phyloP scores from a whole-genome alignment of 2,329 filamentous ascomycete genomes.

The Cladorrhinum sp. region DNA sequence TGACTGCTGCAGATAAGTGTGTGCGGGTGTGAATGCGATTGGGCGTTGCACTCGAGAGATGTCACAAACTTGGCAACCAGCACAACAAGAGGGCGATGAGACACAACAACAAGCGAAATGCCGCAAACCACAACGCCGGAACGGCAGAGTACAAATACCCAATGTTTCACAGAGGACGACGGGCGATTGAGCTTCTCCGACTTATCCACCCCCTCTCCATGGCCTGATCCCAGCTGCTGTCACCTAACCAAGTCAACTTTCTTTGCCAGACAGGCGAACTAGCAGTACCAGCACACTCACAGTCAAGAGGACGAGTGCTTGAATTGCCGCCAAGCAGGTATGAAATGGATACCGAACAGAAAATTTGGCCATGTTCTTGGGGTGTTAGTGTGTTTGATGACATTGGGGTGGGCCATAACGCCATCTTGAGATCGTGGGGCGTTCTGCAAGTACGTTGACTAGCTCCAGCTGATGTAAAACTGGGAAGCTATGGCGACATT shows the following conservation, averaged over 20 bases:
- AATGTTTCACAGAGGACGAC: not conserved
- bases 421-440: conserved; percentile 10
- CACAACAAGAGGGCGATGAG: not conserved
- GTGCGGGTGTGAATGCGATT: not conserved
- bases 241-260: not conserved
- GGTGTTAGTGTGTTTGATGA: conserved; percentile 18
- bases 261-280: not conserved
- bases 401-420: conserved; percentile 19
- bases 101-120: not conserved
- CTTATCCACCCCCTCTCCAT: not conserved
- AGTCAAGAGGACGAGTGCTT: not conserved
- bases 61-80: not conserved
- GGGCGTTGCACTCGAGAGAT: not conserved
- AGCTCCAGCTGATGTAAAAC: conserved; percentile 13
- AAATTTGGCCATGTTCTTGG: not conserved
- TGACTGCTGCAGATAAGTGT: not conserved
- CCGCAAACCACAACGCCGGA: not conserved
- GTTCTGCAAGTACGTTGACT: not conserved
- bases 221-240: not conserved
- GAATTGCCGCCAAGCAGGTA: not conserved
- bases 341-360: not conserved
- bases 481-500: conserved; percentile 1
- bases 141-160: not conserved
- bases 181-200: not conserved
- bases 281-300: not conserved